Conservation (phyloP, 371 early-diverging fungal species). For the Nematocida displodere region DNA sequence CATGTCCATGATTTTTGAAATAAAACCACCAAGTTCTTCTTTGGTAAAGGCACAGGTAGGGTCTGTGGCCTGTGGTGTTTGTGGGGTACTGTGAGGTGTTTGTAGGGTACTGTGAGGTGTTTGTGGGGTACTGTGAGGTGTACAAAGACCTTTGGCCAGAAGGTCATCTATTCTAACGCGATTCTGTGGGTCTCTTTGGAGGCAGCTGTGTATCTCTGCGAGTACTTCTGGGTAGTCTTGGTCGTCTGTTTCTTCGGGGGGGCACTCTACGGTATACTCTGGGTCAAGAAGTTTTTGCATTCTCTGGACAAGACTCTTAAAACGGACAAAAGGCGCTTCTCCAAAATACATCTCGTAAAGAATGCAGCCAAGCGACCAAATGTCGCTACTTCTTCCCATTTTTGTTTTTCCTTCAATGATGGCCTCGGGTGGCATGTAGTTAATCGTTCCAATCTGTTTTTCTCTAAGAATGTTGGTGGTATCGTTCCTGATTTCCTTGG, state of each 20-base stretch:
- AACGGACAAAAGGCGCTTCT: conserved; percentile 48
- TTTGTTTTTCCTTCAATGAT: conserved; percentile 65
- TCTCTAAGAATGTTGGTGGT: conserved; percentile 85
- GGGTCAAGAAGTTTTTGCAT: conserved; percentile 52
- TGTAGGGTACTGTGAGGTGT: no score
- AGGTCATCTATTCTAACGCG: conserved; percentile 39
- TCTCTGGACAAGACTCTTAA: conserved; percentile 47
- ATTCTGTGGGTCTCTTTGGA: conserved; percentile 29
- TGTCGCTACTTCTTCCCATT: conserved; percentile 69
- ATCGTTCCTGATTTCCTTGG: conserved; percentile 79
- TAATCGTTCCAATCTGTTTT: conserved; percentile 80
- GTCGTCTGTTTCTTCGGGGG: conserved; percentile 28
- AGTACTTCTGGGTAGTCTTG: background rate
- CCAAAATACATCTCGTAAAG: conserved; percentile 75
- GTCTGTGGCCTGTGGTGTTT: no score
- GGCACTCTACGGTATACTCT: conserved; percentile 15
- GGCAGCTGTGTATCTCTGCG: conserved; percentile 35
- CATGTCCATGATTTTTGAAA: conserved; percentile 52
- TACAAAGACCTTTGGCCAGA: conserved; percentile 22
- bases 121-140: no score
- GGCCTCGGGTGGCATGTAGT: conserved; percentile 93
- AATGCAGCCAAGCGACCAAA: conserved; percentile 94
- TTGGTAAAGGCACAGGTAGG: conserved; percentile 2
- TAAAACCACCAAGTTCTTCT: conserved; percentile 10
- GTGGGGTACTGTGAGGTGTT: no score